Evolutionary conservation across 2,329 filamentous ascomycete genomes (phyloP).

Genomic region (Colletotrichum magnum): DNA sequence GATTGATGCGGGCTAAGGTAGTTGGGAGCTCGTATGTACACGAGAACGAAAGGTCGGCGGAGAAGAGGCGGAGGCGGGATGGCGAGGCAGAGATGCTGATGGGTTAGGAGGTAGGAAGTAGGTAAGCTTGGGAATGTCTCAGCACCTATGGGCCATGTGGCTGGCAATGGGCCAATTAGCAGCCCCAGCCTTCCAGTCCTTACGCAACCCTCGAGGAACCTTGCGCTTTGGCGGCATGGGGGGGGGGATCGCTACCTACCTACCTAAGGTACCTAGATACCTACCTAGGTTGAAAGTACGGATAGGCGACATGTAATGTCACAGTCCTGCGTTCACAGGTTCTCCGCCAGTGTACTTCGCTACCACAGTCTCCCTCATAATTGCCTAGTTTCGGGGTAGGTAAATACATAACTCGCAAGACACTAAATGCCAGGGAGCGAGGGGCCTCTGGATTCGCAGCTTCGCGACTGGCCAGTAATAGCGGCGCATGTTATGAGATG

Average conservation of each 20-base stretch:
- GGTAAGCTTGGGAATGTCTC: slow-evolving; percentile 35
- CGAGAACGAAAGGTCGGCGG: slow-evolving; percentile 16
- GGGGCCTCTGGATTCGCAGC: too few species aligned
- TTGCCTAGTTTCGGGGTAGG: too few species aligned
- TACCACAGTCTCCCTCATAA: too few species aligned
- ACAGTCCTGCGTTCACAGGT: too few species aligned
- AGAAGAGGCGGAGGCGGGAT: slow-evolving; percentile 13
- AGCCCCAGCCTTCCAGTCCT: slow-evolving; percentile 1
- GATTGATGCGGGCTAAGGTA: slow-evolving; percentile 17
- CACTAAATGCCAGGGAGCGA: too few species aligned
- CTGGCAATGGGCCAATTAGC: slow-evolving; percentile 30
- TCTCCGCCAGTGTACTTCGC: too few species aligned
- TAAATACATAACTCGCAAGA: too few species aligned
- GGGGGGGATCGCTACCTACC: too few species aligned
- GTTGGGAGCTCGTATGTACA: slow-evolving; percentile 12
- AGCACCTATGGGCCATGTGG: slow-evolving; percentile 17
- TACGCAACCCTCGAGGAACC: not conserved
- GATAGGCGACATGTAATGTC: too few species aligned
- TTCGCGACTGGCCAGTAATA: too few species aligned
- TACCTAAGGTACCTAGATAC: not conserved
- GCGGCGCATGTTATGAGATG: too few species aligned
- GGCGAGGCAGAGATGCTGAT: not conserved
- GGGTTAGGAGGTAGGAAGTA: slow-evolving; percentile 2
- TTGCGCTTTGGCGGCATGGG: not conserved
- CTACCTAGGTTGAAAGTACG: too few species aligned